Evolutionary conservation across 1,284 basidiomycete species (phyloP).

Genomic region (Cryptococcus sp.): DNA sequence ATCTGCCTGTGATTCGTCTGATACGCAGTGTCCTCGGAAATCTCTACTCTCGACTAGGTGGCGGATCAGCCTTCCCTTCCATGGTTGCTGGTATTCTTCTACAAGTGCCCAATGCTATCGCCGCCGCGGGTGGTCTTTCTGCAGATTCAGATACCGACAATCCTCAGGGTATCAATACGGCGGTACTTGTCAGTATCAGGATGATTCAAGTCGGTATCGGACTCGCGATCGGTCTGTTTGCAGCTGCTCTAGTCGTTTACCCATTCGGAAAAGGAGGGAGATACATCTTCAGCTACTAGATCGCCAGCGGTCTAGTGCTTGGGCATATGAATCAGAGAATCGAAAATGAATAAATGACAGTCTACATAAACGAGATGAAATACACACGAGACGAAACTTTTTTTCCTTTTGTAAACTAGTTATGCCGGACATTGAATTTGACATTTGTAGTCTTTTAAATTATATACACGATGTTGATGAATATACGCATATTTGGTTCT

Average conservation of each 20-base stretch:
- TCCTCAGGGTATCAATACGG: slow-evolving; percentile 15
- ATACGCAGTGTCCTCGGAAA: slow-evolving; percentile 22
- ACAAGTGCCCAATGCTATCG: slow-evolving; percentile 28
- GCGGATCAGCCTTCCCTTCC: slow-evolving; percentile 27
- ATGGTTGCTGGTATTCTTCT: slow-evolving; percentile 32
- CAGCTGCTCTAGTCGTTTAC: slow-evolving; percentile 26
- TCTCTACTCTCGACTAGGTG: slow-evolving; percentile 24
- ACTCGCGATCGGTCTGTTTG: slow-evolving; percentile 28
- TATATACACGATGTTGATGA: not conserved
- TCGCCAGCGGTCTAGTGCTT: not conserved
- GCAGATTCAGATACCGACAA: slow-evolving; percentile 5
- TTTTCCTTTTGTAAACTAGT: no score
- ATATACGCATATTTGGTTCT: not conserved
- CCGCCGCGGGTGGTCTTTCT: slow-evolving; percentile 26
- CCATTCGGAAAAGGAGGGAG: slow-evolving; percentile 29
- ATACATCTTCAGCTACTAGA: slow-evolving; percentile 27
- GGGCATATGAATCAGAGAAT: no score
- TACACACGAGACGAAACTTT: no score
- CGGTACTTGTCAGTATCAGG: slow-evolving; percentile 25
- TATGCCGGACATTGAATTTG: no score
- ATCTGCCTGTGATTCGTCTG: not conserved
- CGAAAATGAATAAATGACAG: no score
- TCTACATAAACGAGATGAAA: no score
- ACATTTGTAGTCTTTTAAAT: not conserved
- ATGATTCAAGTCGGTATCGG: slow-evolving; percentile 33